A percentile compares a stretch with the other conserved stretches of the same genome.
phyloP scores from a whole-genome alignment of 306 rosid genomes.

The Sindora glabra region DNA sequence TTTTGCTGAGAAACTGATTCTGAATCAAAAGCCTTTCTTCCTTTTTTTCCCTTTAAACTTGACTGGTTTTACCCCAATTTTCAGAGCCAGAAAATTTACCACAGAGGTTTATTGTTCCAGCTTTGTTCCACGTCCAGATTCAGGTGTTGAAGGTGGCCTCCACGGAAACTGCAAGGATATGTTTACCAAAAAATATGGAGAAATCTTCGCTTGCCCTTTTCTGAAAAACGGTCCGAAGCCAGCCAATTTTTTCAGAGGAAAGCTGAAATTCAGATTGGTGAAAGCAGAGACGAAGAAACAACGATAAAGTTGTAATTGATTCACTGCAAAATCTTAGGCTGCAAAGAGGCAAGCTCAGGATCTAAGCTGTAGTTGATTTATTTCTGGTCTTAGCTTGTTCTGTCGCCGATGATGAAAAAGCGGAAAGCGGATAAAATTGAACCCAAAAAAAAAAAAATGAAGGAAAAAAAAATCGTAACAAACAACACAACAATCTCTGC shows the following conservation, averaged over 20 bases:
- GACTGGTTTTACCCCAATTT: neutral
- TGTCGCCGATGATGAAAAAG: conserved; percentile 1
- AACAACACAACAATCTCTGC: conserved; percentile 18
- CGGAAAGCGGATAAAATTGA: neutral
- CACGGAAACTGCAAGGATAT: neutral
- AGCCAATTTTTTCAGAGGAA: neutral
- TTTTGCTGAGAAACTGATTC: conserved; percentile 18
- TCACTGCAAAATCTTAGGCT: too few relatives aligned
- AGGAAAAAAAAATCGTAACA: conserved; percentile 15
- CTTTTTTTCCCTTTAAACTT: too few relatives aligned
- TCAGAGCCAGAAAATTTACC: neutral
- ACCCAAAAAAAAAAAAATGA: neutral
- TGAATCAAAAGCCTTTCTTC: neutral
- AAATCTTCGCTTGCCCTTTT: neutral
- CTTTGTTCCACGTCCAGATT: neutral
- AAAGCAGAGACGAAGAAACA: conserved; percentile 5
- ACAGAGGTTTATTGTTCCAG: neutral
- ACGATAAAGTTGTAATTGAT: conserved; percentile 1
- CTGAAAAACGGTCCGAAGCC: neutral
- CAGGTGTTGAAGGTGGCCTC: conserved; percentile 5
- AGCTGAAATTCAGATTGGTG: neutral
- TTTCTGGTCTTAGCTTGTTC: conserved; percentile 15
- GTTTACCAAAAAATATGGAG: conserved; percentile 1
- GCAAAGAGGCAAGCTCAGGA: conserved; percentile 24
- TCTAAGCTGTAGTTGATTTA: conserved; percentile 10